These are phyloP conservation scores for Sphenostylis stenocarpa DNA, from an alignment of 306 rosid species.

Conservation along the genomic window DNA sequence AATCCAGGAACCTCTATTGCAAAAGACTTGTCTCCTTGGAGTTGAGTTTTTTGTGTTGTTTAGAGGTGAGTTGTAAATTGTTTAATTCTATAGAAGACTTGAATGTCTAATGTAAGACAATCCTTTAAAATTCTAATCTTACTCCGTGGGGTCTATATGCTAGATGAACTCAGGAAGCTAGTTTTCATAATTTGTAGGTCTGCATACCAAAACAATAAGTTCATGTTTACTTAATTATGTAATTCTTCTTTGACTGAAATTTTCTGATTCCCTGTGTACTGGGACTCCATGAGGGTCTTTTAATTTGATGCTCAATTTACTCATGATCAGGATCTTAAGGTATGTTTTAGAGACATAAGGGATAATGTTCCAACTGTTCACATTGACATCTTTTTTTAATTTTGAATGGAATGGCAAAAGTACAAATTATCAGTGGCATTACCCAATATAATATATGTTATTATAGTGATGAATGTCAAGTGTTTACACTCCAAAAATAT, in stretches of 20 bases:
- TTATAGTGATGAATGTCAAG: background rate
- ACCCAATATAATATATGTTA: background rate
- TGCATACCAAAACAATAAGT: conserved; percentile 35
- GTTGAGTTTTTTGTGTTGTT: conserved; percentile 42
- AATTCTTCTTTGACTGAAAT: conserved; percentile 36
- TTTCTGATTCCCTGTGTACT: conserved; percentile 11
- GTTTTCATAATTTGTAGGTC: conserved; percentile 32
- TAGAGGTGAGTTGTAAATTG: conserved; percentile 69
- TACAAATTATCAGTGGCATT: background rate
- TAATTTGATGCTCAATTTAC: conserved; percentile 30
- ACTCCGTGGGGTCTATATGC: conserved; percentile 42
- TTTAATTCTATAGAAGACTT: conserved; percentile 52
- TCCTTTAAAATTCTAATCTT: conserved; percentile 42
- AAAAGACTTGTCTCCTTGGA: conserved; percentile 29
- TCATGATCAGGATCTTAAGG: background rate
- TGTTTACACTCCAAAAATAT: background rate
- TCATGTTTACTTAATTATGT: conserved; percentile 31
- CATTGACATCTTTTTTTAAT: background rate
- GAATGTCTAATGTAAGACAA: conserved; percentile 36
- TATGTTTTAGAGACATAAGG: background rate
- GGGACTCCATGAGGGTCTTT: background rate
- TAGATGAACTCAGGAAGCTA: conserved; percentile 33
- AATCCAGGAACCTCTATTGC: conserved; percentile 37
- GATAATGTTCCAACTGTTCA: conserved; percentile 11
- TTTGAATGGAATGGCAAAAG: conserved; percentile 5